Evolutionary conservation across 2,329 filamentous ascomycete species (phyloP), one percentile per base, ranked within the genome.

Genomic region (Fusarium dlaminii): DNA sequence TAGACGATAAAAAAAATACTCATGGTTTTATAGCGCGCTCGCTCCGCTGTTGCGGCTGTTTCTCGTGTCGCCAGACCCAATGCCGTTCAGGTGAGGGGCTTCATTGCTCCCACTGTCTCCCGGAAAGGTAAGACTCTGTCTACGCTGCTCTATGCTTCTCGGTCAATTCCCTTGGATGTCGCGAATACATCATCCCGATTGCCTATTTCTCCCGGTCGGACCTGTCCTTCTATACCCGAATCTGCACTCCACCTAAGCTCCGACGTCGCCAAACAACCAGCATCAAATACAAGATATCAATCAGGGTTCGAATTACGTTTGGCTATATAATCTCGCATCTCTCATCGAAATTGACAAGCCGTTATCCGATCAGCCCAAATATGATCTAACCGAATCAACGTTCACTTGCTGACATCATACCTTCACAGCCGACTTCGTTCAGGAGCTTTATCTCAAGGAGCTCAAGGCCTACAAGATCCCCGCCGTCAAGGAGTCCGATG

Each of bases 361-460:
- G 34, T 43, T 42, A 37, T 58, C 18, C 30, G 24, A 63, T 40
- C 29, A 36, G 37, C 29, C n/a, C 40, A 73, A 56, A n/a, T 39
- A 36, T 52, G 22, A 42, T 60, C 45, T 32, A n/a, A 24, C 27
- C 29, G 32, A 39, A 60, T 65, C 30, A 24, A 45, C 42, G 61
- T 34, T 61, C 71, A 73, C 75, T 57, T 73, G 70, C 77, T 82
- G 78, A 82, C 79, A 58, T 59, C 34, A 69, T 59, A 62, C 65
- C 70, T 46, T 60, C 58, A 75, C 82, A 98, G 96, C 94, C 91
- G 96, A 99, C 85, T 91, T 98, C 81, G 94, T 99, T 80, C 96
- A 98, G 87, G 96, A 98, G 84, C 90, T 99, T 82, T 99, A 99
- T 90, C 91, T 99, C 79, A 93, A 92, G 85, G 95, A 98, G 87